Evolutionary conservation across 2,329 filamentous ascomycete genomes (phyloP).

Genomic region (Neonectria hederae): DNA sequence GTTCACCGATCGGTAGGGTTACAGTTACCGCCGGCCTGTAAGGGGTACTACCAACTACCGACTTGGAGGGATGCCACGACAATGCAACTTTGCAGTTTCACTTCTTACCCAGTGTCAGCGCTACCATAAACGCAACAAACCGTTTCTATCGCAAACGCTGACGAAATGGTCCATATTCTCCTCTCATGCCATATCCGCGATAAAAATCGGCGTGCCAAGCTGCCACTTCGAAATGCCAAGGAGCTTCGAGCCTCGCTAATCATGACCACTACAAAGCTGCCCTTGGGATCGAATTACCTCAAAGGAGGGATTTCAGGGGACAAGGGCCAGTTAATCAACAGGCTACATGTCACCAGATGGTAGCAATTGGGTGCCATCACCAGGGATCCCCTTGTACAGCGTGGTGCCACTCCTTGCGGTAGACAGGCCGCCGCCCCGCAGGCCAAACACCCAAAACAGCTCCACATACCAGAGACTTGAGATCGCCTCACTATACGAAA

Average conservation of each 20-base stretch:
- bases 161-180: background rate
- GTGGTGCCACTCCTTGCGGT: conserved; percentile 20
- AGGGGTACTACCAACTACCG: background rate
- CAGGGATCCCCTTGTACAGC: background rate
- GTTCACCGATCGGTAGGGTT: background rate
- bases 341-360: background rate
- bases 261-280: background rate
- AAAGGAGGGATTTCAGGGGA: background rate
- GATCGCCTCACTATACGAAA: conserved; percentile 20
- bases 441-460: conserved; percentile 25
- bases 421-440: conserved; percentile 6
- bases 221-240: background rate
- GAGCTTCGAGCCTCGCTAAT: background rate
- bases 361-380: background rate
- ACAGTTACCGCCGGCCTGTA: background rate
- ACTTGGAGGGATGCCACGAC: background rate
- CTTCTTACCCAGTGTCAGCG: background rate
- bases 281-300: background rate
- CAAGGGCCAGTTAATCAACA: background rate
- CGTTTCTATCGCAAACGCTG: background rate
- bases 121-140: background rate
- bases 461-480: background rate
- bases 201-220: background rate
- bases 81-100: background rate
- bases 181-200: background rate